Evolutionary conservation across 1,284 basidiomycete genomes (phyloP), one percentile per base, ranked within the genome.

Genomic region (Schizophyllum amplum): DNA sequence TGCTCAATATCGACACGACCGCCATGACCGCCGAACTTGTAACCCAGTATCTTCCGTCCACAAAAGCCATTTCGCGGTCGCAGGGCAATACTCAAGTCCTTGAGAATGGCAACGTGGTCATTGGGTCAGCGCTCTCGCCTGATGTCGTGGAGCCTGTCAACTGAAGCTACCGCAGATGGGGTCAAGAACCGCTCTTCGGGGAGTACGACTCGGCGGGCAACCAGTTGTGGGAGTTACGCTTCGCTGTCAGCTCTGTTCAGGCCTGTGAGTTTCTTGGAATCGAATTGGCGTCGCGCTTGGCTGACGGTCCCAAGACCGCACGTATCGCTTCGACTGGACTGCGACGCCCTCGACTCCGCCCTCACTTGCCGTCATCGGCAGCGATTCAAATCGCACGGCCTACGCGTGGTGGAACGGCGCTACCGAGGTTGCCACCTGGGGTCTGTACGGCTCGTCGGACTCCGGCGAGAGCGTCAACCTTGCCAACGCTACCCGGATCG

Each of bases 361-460:
- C 21, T 21, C 20, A 11, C 13, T 50, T 11, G 24, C 48, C 4
- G 20, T 50, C 5, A 11, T 15, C 48, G n/a, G n/a, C n/a, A n/a
- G n/a, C n/a, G n/a, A n/a, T n/a, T n/a, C n/a, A n/a, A 49, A 48
- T 24, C 52, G 21, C 13, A 49, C 50, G 23, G 42, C 55, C 1
- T 60, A 51, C 25, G 56, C 57, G 5, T 57, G 55, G 20, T 60
- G 59, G 59, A 60, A 60, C 52, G 56, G 59, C 15, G 56, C 56
- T 27, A 60, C 59, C 23, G 24, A 56, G 42, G 56, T 60, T 4
- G 56, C 47, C 2, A 11, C 20, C 26, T 60, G 48, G 48, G 21
- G 22, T 11, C 48, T 50, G 13, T 50, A n/a, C 24, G 48, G 48
- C 48, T 50, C 48, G 4, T 22, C 48, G 2, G 48, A 11, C 13